A percentile compares a stretch with the other conserved stretches of the same genome.
Evolutionary conservation across 1,284 basidiomycete species (phyloP).

Genomic region (Ceratobasidium sp.): DNA sequence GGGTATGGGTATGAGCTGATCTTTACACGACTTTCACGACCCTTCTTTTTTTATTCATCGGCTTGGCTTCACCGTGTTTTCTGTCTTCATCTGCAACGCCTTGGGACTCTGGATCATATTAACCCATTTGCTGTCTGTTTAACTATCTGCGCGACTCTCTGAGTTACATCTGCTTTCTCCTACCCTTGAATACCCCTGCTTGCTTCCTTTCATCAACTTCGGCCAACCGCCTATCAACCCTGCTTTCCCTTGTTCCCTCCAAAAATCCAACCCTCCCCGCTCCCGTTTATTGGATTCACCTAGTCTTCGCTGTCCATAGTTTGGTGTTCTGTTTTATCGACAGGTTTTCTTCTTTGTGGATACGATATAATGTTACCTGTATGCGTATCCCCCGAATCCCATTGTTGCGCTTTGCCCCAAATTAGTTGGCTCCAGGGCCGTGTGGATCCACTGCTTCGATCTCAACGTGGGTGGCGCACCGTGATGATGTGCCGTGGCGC

Average conservation of each 20-base stretch:
- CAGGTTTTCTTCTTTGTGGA: constrained; percentile 19
- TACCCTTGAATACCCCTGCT: constrained; percentile 13
- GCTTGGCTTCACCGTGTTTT: constrained; percentile 18
- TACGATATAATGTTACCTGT: constrained; percentile 27
- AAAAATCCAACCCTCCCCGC: constrained; percentile 6
- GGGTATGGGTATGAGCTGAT: constrained; percentile 36
- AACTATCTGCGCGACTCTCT: constrained; percentile 18
- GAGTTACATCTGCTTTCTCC: constrained; percentile 20
- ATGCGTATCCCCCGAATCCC: constrained; percentile 20
- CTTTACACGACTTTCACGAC: constrained; percentile 25
- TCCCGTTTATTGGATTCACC: constrained; percentile 2
- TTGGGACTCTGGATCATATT: constrained; percentile 40
- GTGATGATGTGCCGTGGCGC: constrained; percentile 4
- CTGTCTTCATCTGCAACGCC: constrained; percentile 31
- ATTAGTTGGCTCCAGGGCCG: constrained; percentile 21
- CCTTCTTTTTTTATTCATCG: constrained; percentile 28
- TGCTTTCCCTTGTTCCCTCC: constrained; percentile 24
- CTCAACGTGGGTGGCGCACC: constrained; percentile 5
- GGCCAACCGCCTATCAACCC: constrained; percentile 11
- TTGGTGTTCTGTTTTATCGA: neutral
- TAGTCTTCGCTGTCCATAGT: constrained; percentile 28
- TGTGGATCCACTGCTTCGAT: neutral
- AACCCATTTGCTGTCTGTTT: constrained; percentile 40
- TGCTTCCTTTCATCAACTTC: constrained; percentile 5
- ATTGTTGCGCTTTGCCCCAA: constrained; percentile 2